Evolutionary conservation across 2,329 filamentous ascomycete species (phyloP).

Genomic region (Penicillium concentricum): DNA sequence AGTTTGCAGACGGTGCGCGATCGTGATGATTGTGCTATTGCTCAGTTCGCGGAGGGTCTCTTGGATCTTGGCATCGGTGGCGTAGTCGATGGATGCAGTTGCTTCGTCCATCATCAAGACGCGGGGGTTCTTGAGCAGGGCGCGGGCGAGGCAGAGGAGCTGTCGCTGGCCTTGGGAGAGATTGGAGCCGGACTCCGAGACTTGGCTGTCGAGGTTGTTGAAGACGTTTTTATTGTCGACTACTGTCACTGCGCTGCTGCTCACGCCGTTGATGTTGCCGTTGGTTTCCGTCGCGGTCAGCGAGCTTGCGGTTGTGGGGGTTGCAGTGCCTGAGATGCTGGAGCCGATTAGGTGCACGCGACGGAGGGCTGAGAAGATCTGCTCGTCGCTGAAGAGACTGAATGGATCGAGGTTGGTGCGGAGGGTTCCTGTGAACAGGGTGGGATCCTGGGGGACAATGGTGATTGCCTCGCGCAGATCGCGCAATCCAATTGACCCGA

Average conservation of each 20-base stretch:
- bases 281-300: constrained; percentile 23
- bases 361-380: constrained; percentile 82
- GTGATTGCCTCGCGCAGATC: constrained; percentile 92
- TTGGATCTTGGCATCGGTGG: constrained; percentile 93
- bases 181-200: constrained; percentile 89
- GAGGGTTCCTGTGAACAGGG: constrained; percentile 88
- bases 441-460: constrained; percentile 94
- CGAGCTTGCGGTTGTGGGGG: constrained; percentile 34
- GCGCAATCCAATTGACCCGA: constrained; percentile 84
- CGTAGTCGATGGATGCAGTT: constrained; percentile 95
- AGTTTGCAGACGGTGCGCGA: constrained; percentile 91
- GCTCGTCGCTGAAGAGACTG: constrained; percentile 79
- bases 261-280: constrained; percentile 20
- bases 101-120: constrained; percentile 99
- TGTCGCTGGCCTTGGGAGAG: constrained; percentile 95
- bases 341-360: constrained; percentile 77
- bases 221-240: constrained; percentile 92
- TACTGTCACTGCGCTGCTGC: constrained; percentile 18
- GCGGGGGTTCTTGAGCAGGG: constrained; percentile 84
- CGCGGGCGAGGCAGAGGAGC: constrained; percentile 87
- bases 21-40: constrained; percentile 87
- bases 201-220: constrained; percentile 75
- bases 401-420: constrained; percentile 94
- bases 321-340: constrained; percentile 36
- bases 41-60: constrained; percentile 91